These are phyloP conservation scores for Colletotrichum scovillei DNA, from an alignment of 2,329 filamentous ascomycete genomes.

Conservation along the genomic window DNA sequence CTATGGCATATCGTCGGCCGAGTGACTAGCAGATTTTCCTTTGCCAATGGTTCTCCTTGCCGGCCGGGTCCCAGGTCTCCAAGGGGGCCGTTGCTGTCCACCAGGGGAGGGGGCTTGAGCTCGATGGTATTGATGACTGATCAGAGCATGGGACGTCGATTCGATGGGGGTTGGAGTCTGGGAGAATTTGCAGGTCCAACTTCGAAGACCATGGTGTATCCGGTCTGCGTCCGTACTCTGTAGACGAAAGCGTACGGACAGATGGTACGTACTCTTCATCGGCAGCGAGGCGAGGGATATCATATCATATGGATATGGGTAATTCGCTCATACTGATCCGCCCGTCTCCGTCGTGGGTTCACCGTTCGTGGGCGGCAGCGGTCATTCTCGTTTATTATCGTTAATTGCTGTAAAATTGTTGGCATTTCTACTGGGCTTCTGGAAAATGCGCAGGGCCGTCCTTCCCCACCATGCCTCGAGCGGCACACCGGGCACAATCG, in stretches of 20 bases:
- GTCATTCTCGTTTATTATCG: not conserved
- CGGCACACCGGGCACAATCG: slow-evolving; percentile 12
- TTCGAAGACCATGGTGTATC: too few relatives aligned
- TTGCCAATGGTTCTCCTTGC: not conserved
- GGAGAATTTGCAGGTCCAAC: not conserved
- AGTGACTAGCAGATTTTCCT: not conserved
- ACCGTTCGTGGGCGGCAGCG: not conserved
- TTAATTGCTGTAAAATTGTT: not conserved
- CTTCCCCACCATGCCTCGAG: slow-evolving; percentile 18
- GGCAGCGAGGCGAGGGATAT: not conserved
- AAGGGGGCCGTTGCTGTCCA: not conserved
- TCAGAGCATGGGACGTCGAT: not conserved
- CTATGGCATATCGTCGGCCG: not conserved
- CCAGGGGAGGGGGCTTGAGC: not conserved
- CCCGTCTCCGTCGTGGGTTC: not conserved
- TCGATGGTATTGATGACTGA: not conserved
- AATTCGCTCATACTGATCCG: not conserved
- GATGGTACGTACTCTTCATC: not conserved
- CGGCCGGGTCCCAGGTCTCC: not conserved
- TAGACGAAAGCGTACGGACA: not conserved
- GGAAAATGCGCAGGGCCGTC: slow-evolving; percentile 31
- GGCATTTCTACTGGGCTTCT: slow-evolving; percentile 22
- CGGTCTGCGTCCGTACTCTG: too few relatives aligned
- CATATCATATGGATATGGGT: not conserved
- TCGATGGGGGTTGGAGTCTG: not conserved